Base-by-base conservation (phyloP, 768 basidiomycete species). In the Phlebiopsis gigantea region DNA sequence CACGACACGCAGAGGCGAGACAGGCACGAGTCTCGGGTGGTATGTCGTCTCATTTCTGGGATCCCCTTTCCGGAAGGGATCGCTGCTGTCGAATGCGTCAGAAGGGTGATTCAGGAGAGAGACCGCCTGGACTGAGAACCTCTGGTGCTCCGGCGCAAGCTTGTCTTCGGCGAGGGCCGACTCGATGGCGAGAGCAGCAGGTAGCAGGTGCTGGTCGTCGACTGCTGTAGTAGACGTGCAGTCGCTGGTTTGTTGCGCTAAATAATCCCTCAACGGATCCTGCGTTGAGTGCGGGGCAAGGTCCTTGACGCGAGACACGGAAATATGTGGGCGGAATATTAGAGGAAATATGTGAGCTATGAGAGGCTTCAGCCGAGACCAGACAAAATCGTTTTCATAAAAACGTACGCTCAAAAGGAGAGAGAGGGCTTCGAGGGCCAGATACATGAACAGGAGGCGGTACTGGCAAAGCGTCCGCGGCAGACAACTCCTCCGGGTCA, bases 1-100 rank as follows among this genome's bases (percentile, higher is more conserved):
- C 21, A 12, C 45, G 21, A 53, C 58, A 1, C 57, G 49, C 2
- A 54, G 64, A n/a, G 47, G 57, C 15, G 58, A 54, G 17, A 41
- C 41, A 4, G 24, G 61, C 14, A 57, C 31, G 41, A 58, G 42
- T 24, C 53, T 43, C 10, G 44, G 57, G 34, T 51, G 25, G 17
- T 55, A 58, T 21, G 30, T 30, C 26, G 29, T 46, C 50, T 56
- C 58, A n/a, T 48, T 44, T 19, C 51, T 22, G 28, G 62, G 49
- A 15, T 65, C 61, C 15, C 44, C 49, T 47, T 59, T 57, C 12
- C 66, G 56, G 52, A 68, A 70, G 1, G 71, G 63, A 29, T 73
- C 69, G 60, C 55, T 61, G 48, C 71, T 69, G 62, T 63, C 22
- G 34, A 26, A 29, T 39, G 25, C 17, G 55, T 34, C 19, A 39